These are phyloP conservation scores for Hypoxylon sp. DNA, from an alignment of 2,329 filamentous ascomycete species.

Conservation along the genomic window DNA sequence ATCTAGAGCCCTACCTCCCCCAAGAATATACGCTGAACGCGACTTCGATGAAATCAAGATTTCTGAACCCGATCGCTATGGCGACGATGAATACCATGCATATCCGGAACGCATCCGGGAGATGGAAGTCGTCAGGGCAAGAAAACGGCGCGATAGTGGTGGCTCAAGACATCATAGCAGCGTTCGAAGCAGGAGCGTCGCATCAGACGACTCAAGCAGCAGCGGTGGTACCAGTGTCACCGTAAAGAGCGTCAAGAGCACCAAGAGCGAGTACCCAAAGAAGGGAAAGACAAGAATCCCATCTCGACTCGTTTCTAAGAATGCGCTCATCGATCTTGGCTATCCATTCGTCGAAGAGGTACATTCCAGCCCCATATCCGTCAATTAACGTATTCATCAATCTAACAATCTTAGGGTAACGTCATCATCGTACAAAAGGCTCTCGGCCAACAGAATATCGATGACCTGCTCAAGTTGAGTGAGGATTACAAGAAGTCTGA, in stretches of 20 bases:
- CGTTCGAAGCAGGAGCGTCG: constrained; percentile 56
- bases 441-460: constrained; percentile 90
- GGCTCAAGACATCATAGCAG: constrained; percentile 58
- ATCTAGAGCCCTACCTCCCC: constrained; percentile 72
- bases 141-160: constrained; percentile 63
- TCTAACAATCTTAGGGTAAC: constrained; percentile 73
- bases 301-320: constrained; percentile 81
- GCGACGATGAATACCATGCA: constrained; percentile 79
- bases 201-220: constrained; percentile 63
- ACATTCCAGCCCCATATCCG: constrained; percentile 50
- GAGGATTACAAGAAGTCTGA: constrained; percentile 78
- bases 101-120: constrained; percentile 73
- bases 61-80: constrained; percentile 77
- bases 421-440: constrained; percentile 87
- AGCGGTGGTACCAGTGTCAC: constrained; percentile 64
- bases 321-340: constrained; percentile 85
- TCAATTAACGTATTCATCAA: constrained; percentile 6
- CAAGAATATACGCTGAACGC: constrained; percentile 69
- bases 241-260: constrained; percentile 61
- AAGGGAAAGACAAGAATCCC: constrained; percentile 94
- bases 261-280: constrained; percentile 75
- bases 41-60: constrained; percentile 77
- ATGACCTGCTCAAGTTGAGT: constrained; percentile 87
- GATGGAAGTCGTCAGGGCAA: constrained; percentile 69
- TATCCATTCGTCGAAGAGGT: constrained; percentile 93